phyloP scores from a whole-genome alignment of 2,329 filamentous ascomycete species.

The Sclerotiophoma versabilis region DNA sequence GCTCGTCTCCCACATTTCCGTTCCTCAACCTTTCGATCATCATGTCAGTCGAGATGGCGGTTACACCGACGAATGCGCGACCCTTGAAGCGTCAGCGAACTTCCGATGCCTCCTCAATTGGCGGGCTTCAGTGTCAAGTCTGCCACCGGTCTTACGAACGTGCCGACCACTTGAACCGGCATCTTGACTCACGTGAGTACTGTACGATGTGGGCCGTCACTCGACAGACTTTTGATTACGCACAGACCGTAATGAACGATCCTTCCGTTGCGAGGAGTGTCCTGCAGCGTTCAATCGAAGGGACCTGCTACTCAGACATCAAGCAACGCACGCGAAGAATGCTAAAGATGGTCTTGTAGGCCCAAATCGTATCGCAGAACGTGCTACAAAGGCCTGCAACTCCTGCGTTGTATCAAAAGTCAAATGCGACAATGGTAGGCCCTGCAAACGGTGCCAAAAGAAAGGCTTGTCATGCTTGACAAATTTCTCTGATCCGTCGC shows the following conservation, averaged over 20 bases:
- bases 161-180: constrained; percentile 39
- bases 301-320: constrained; percentile 40
- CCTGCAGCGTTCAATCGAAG: constrained; percentile 40
- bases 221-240: background rate
- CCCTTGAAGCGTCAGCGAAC: constrained; percentile 12
- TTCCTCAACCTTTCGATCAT: background rate
- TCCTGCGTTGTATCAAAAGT: constrained; percentile 41
- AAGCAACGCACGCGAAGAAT: constrained; percentile 36
- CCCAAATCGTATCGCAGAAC: constrained; percentile 25
- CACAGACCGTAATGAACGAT: constrained; percentile 37
- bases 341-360: constrained; percentile 25
- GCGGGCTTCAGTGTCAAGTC: constrained; percentile 32
- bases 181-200: constrained; percentile 37
- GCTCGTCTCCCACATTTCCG: constrained; percentile 8
- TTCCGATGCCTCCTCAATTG: constrained; percentile 2
- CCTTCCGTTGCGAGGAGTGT: constrained; percentile 39
- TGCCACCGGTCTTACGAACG: constrained; percentile 39
- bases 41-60: constrained; percentile 1
- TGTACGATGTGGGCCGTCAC: background rate
- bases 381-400: constrained; percentile 41
- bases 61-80: constrained; percentile 1
- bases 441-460: constrained; percentile 34
- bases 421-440: constrained; percentile 40
- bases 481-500: background rate
- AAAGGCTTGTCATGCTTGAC: constrained; percentile 20